These are phyloP conservation scores for Kalaharituber pfeilii DNA, from an alignment of 2,329 filamentous ascomycete genomes.

Conservation along the genomic window DNA sequence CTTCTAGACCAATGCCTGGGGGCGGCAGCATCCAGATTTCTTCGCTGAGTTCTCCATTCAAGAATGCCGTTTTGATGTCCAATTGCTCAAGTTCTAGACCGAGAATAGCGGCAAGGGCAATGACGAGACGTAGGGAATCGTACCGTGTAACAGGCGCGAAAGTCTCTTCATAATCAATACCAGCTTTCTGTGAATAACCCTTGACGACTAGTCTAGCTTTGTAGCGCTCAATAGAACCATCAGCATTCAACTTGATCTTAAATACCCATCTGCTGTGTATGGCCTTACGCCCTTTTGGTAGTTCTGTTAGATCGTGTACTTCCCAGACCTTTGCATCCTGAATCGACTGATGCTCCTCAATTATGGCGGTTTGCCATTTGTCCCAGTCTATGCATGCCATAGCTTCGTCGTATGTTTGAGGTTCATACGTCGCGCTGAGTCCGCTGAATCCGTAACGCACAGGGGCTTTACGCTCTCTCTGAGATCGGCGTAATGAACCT, in stretches of 20 bases:
- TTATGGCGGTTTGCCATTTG: neutral
- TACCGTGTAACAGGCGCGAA: conserved; percentile 6
- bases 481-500: neutral
- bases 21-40: no score
- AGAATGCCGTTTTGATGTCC: conserved; percentile 10
- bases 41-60: conserved; percentile 4
- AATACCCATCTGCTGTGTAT: neutral
- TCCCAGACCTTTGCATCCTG: neutral
- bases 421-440: neutral
- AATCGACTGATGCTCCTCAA: neutral
- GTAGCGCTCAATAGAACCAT: conserved; percentile 5
- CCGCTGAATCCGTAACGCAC: neutral
- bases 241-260: neutral
- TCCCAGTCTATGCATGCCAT: neutral
- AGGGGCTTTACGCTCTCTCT: neutral
- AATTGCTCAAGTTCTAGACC: neutral
- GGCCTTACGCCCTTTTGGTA: neutral
- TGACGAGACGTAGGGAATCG: neutral
- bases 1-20: neutral
- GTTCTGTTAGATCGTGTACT: neutral
- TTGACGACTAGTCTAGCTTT: conserved; percentile 8
- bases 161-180: conserved; percentile 8
- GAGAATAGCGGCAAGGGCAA: neutral
- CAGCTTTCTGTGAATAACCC: conserved; percentile 6
- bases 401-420: neutral